Conservation (phyloP, 306 rosid species). For the Prunus armeniaca region DNA sequence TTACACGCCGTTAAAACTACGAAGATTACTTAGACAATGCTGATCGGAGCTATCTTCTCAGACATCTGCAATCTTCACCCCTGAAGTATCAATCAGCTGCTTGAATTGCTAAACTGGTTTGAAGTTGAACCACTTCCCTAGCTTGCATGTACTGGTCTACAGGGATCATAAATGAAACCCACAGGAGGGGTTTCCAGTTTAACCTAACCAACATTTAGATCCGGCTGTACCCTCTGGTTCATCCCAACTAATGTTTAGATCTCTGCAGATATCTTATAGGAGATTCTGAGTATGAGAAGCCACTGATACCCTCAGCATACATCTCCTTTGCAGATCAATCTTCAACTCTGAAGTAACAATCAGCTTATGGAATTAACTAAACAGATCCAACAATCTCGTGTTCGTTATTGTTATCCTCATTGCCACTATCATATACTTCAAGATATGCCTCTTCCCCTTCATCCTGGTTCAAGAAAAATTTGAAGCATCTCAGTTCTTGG, state of each 20-base stretch:
- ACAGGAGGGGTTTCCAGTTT: not conserved
- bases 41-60: not conserved
- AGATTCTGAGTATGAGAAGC: not conserved
- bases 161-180: not conserved
- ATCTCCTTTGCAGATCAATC: not conserved
- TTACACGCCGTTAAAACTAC: not conserved
- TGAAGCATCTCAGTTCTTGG: not conserved
- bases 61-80: slow-evolving; percentile 6
- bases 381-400: slow-evolving; percentile 21
- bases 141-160: not conserved
- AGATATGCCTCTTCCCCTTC: slow-evolving; percentile 39
- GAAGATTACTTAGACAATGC: not conserved
- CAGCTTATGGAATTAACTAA: slow-evolving; percentile 9
- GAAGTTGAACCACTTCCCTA: not conserved
- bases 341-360: slow-evolving; percentile 18
- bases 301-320: not conserved
- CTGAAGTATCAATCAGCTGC: not conserved
- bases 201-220: not conserved
- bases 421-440: slow-evolving; percentile 26
- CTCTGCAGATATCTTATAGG: not conserved
- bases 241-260: not conserved
- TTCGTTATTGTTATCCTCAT: slow-evolving; percentile 30
- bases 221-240: not conserved
- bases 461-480: slow-evolving; percentile 30
- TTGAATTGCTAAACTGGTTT: not conserved